phyloP scores from a whole-genome alignment of 2,329 filamentous ascomycete genomes.

The Zasmidium cellare region DNA sequence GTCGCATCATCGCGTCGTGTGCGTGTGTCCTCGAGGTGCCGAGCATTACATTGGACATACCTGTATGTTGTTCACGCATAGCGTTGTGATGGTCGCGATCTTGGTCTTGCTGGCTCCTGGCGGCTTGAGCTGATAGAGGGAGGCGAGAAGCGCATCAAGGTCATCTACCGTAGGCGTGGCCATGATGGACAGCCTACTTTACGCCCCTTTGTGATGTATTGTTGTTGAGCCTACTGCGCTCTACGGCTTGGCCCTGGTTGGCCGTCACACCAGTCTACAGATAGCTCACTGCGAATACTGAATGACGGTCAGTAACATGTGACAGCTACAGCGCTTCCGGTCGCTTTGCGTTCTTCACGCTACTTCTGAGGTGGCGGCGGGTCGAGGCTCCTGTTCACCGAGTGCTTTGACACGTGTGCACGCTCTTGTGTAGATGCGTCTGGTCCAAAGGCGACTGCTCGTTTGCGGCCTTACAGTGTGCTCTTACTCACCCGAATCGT shows the following conservation, averaged over 20 bases:
- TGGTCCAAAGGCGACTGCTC: neutral
- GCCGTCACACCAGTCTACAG: slow-evolving; percentile 21
- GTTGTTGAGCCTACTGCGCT: slow-evolving; percentile 17
- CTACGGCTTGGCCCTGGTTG: slow-evolving; percentile 18
- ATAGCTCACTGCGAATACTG: slow-evolving; percentile 25
- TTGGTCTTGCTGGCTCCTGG: slow-evolving; percentile 93
- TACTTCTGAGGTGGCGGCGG: neutral
- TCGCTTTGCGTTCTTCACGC: neutral
- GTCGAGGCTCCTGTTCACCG: neutral
- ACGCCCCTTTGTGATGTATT: slow-evolving; percentile 12
- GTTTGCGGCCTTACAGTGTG: neutral
- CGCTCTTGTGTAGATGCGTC: neutral
- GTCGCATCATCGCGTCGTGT: too few species aligned
- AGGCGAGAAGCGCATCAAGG: slow-evolving; percentile 85
- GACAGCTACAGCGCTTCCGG: slow-evolving; percentile 17
- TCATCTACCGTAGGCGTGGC: slow-evolving; percentile 75
- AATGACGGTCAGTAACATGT: slow-evolving; percentile 20
- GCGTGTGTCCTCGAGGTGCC: too few species aligned
- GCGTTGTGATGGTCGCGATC: slow-evolving; percentile 80
- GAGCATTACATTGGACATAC: slow-evolving; percentile 51
- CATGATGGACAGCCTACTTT: slow-evolving; percentile 36
- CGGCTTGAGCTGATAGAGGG: slow-evolving; percentile 86
- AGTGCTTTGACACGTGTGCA: neutral
- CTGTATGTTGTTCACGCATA: slow-evolving; percentile 89
- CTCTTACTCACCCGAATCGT: neutral